These are phyloP conservation scores for Aurantiochytrium sp. DNA, from an alignment of 108 stramenopile species.

Conservation along the genomic window DNA sequence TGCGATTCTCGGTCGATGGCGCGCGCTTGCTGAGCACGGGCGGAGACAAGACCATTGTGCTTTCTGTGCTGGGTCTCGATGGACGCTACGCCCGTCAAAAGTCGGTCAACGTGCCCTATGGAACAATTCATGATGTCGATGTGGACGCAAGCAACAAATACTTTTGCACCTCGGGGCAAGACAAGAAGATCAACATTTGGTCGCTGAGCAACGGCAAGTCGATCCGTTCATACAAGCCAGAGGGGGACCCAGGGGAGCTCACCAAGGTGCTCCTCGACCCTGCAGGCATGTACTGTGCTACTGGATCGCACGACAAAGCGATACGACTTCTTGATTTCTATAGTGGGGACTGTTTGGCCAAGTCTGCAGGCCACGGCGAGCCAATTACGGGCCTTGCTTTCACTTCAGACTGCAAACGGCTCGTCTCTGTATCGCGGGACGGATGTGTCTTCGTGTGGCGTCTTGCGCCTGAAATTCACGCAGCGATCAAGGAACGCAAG, in stretches of 20 bases:
- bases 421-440: slow-evolving; percentile 13
- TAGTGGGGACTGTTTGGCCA: slow-evolving; percentile 22
- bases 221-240: background rate
- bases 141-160: slow-evolving; percentile 33
- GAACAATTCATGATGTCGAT: slow-evolving; percentile 16
- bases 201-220: background rate
- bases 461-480: slow-evolving; percentile 11
- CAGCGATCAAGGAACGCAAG: slow-evolving; percentile 19
- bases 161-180: slow-evolving; percentile 20
- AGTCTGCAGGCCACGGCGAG: slow-evolving; percentile 22
- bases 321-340: slow-evolving; percentile 30
- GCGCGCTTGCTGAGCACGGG: background rate
- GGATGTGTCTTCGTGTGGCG: slow-evolving; percentile 36
- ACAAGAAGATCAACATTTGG: slow-evolving; percentile 21
- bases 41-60: slow-evolving; percentile 8
- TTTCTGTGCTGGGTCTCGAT: background rate
- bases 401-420: slow-evolving; percentile 21
- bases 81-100: background rate
- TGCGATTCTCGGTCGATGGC: slow-evolving; percentile 15
- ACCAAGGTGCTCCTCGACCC: slow-evolving; percentile 23
- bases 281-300: slow-evolving; percentile 29
- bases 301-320: slow-evolving; percentile 14
- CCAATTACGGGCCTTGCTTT: slow-evolving; percentile 24
- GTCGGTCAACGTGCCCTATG: background rate
- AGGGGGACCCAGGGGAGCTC: background rate